Conservation (phyloP, 2,329 filamentous ascomycete genomes). For the Arachnomyces sp. region DNA sequence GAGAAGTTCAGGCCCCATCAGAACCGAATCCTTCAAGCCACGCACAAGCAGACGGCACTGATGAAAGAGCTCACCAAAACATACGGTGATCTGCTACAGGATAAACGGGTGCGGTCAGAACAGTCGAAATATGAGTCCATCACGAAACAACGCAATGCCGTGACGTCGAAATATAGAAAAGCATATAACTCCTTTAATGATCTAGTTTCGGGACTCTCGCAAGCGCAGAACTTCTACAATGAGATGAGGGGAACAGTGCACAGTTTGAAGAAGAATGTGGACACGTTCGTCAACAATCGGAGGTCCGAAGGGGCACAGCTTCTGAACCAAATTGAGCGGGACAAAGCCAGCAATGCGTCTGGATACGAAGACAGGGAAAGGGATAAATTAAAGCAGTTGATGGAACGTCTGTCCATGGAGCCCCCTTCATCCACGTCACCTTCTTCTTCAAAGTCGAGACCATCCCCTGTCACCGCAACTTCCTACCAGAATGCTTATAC, state of each 20-base stretch:
- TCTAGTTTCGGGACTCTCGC: constrained; percentile 72
- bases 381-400: constrained; percentile 74
- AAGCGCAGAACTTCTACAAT: constrained; percentile 85
- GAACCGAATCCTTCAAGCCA: constrained; percentile 80
- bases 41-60: constrained; percentile 85
- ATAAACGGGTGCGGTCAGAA: constrained; percentile 86
- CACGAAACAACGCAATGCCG: constrained; percentile 69
- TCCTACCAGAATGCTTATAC: constrained; percentile 14
- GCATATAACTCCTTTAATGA: constrained; percentile 90
- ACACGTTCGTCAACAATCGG: constrained; percentile 92
- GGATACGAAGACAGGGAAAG: constrained; percentile 69
- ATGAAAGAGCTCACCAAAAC: constrained; percentile 89
- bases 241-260: constrained; percentile 95
- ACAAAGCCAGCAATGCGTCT: constrained; percentile 53
- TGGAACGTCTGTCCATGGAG: constrained; percentile 93
- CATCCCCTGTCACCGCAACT: constrained; percentile 24
- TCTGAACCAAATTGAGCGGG: constrained; percentile 76
- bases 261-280: constrained; percentile 89
- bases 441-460: constrained; percentile 34
- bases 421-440: constrained; percentile 33
- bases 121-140: constrained; percentile 91
- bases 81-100: constrained; percentile 82
- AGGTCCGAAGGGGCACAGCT: constrained; percentile 84
- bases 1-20: constrained; percentile 95
- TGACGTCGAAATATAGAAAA: constrained; percentile 80